Evolutionary conservation across 768 basidiomycete genomes (phyloP).

Genomic region (Xerocomus potaroensis): DNA sequence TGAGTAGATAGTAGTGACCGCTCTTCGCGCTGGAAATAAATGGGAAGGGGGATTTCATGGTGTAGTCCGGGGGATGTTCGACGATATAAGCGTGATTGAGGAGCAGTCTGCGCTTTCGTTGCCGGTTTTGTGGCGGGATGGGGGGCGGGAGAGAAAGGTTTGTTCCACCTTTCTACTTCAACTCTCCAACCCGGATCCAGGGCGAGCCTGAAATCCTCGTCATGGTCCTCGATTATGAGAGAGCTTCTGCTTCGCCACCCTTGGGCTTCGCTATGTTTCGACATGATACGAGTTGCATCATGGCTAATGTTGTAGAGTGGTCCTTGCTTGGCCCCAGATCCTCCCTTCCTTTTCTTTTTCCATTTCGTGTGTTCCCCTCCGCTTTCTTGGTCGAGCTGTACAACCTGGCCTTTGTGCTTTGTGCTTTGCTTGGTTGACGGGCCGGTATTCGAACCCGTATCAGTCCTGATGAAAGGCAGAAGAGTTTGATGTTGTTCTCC

Average conservation of each 20-base stretch:
- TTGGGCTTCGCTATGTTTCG: slow-evolving; percentile 17
- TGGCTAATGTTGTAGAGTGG: slow-evolving; percentile 38
- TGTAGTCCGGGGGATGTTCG: slow-evolving; percentile 10
- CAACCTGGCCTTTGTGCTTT: slow-evolving; percentile 8
- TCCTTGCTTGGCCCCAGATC: slow-evolving; percentile 27
- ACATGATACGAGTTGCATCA: slow-evolving; percentile 35
- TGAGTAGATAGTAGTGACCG: neutral
- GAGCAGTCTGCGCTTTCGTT: neutral
- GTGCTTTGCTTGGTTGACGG: slow-evolving; percentile 6
- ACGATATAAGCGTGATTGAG: slow-evolving; percentile 13
- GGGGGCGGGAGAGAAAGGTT: slow-evolving; percentile 12
- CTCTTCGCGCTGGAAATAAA: slow-evolving; percentile 14
- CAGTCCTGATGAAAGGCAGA: slow-evolving; percentile 32
- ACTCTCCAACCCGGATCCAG: slow-evolving; percentile 37
- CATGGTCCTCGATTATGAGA: slow-evolving; percentile 43
- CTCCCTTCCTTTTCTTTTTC: slow-evolving; percentile 27
- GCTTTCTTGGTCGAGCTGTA: slow-evolving; percentile 4
- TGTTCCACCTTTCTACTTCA: slow-evolving; percentile 32
- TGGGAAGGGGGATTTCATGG: slow-evolving; percentile 10
- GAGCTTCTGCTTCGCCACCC: slow-evolving; percentile 14
- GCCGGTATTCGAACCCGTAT: slow-evolving; percentile 5
- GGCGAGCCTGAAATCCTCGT: slow-evolving; percentile 39
- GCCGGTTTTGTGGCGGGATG: slow-evolving; percentile 6
- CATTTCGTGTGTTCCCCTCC: slow-evolving; percentile 6
- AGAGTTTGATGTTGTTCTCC: slow-evolving; percentile 37